phyloP scores from a whole-genome alignment of 169 alveolate species.

The Cryptosporidium ubiquitum region DNA sequence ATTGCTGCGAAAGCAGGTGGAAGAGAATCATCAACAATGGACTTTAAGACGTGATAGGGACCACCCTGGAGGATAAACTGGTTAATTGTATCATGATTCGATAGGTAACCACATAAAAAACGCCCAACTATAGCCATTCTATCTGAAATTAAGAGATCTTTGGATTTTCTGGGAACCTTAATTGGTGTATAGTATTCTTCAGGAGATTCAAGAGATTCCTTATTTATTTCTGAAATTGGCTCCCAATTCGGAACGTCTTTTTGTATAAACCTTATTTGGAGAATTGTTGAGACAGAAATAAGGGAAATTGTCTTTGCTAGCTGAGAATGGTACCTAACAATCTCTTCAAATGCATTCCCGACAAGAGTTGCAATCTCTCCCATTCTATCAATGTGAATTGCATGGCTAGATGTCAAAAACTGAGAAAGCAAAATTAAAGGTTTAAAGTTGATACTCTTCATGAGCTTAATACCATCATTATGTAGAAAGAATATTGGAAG shows the following conservation, averaged over 20 bases:
- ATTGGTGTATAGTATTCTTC: constrained; percentile 32
- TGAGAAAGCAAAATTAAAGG: constrained; percentile 51
- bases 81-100: constrained; percentile 58
- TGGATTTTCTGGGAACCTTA: constrained; percentile 19
- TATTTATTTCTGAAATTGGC: background rate
- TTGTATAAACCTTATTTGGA: constrained; percentile 34
- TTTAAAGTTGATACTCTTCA: constrained; percentile 29
- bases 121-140: constrained; percentile 74
- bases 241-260: constrained; percentile 35
- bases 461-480: constrained; percentile 59
- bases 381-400: constrained; percentile 71
- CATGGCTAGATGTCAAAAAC: constrained; percentile 54
- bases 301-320: constrained; percentile 46
- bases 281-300: constrained; percentile 36
- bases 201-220: background rate
- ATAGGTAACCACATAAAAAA: constrained; percentile 61
- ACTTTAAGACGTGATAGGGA: constrained; percentile 53
- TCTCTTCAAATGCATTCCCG: constrained; percentile 72
- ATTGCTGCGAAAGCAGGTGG: constrained; percentile 72
- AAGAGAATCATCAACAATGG: constrained; percentile 27
- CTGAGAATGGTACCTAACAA: constrained; percentile 68
- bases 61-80: constrained; percentile 62
- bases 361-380: constrained; percentile 69
- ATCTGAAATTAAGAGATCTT: constrained; percentile 45
- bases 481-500: constrained; percentile 67